phyloP scores from a whole-genome alignment of 2,329 filamentous ascomycete species.

The Pseudogymnoascus sp. region DNA sequence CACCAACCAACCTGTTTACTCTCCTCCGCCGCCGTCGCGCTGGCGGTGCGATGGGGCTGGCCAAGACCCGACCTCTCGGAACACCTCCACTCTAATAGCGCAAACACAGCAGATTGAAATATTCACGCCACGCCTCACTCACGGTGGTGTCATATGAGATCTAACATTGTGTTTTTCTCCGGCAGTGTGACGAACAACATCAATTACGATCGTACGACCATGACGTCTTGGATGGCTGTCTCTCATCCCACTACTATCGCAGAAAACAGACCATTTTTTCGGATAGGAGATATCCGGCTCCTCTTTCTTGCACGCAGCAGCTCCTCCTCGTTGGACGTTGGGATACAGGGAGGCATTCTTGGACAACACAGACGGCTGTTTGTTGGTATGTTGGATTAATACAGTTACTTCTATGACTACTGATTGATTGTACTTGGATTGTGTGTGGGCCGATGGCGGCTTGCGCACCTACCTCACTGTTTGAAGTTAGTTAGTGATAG shows the following conservation, averaged over 20 bases:
- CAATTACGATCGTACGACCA: background rate
- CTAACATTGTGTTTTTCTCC: background rate
- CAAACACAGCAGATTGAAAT: background rate
- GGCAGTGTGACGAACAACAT: background rate
- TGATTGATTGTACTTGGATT: background rate
- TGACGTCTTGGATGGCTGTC: background rate
- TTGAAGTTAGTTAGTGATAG: background rate
- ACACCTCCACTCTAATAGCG: background rate
- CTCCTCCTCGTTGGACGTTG: background rate
- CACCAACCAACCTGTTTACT: constrained; percentile 1
- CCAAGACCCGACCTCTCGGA: background rate
- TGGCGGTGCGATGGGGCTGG: background rate
- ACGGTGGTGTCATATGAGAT: background rate
- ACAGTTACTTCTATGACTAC: background rate
- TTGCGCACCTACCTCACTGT: background rate
- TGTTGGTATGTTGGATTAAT: background rate
- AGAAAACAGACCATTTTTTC: background rate
- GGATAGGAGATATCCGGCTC: background rate
- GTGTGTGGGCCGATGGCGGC: background rate
- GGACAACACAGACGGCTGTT: background rate
- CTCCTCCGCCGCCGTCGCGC: background rate
- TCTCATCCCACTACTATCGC: background rate
- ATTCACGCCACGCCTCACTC: background rate
- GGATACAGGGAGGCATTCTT: background rate
- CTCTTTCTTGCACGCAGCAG: background rate